Evolutionary conservation across 768 basidiomycete species (phyloP).

Genomic region (Lactarius pseudohatsudake): DNA sequence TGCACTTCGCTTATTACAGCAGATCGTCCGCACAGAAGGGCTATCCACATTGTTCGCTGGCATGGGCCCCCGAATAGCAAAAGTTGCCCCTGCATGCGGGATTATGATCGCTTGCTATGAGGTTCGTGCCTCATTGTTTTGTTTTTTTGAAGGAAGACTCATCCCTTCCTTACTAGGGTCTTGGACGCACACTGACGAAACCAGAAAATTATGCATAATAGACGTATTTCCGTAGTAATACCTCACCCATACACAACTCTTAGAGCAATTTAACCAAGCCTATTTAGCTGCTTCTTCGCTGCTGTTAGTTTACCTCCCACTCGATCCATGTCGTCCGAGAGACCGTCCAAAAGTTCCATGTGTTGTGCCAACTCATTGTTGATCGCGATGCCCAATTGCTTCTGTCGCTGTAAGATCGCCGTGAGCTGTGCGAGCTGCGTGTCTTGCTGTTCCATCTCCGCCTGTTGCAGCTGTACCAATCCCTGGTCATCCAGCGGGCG

Average conservation of each 20-base stretch:
- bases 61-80: constrained; percentile 81
- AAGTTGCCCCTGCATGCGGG: constrained; percentile 97
- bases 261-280: constrained; percentile 51
- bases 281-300: constrained; percentile 81
- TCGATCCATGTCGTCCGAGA: constrained; percentile 72
- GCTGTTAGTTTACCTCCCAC: constrained; percentile 76
- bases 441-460: constrained; percentile 84
- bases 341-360: constrained; percentile 81
- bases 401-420: constrained; percentile 79
- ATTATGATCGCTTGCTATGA: constrained; percentile 98
- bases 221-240: constrained; percentile 19
- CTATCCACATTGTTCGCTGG: constrained; percentile 78
- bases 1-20: constrained; percentile 62
- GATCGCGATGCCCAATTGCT: constrained; percentile 85
- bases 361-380: constrained; percentile 78
- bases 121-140: constrained; percentile 43
- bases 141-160: constrained; percentile 1
- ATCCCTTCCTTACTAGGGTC: constrained; percentile 45
- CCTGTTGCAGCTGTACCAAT: constrained; percentile 73
- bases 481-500: constrained; percentile 86
- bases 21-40: constrained; percentile 81
- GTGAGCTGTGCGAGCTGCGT: constrained; percentile 75
- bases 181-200: constrained; percentile 54
- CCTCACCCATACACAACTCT: neutral
- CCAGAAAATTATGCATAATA: constrained; percentile 26